Evolutionary conservation across 1,139 yeast species (phyloP).

Genomic region (Taphrina confusa): DNA sequence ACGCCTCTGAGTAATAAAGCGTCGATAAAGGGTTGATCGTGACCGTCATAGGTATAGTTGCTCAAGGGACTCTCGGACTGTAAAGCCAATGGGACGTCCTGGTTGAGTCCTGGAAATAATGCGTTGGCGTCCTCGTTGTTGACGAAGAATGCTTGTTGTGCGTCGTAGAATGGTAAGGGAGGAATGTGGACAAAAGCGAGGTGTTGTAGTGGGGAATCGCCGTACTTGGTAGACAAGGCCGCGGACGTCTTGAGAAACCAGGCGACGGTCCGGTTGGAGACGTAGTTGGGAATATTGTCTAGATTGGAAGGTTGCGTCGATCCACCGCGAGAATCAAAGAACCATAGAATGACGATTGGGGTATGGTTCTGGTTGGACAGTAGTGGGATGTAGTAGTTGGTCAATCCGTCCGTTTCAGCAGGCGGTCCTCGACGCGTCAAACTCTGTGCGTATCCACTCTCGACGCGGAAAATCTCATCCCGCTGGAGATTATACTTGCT

Average conservation of each 20-base stretch:
- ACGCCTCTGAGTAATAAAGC: not conserved
- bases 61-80: constrained; percentile 1
- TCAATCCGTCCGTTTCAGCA: not conserved
- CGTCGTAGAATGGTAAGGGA: constrained; percentile 7
- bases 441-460: not conserved
- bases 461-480: not conserved
- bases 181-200: constrained; percentile 19
- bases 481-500: constrained; percentile 10
- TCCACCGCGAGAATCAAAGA: constrained; percentile 11
- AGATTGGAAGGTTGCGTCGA: not conserved
- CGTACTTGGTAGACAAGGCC: not conserved
- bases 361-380: not conserved
- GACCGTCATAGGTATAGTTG: not conserved
- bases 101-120: constrained; percentile 1
- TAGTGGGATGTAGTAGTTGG: constrained; percentile 11
- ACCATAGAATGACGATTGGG: not conserved
- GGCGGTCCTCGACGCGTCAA: constrained; percentile 1
- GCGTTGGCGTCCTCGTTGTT: not conserved
- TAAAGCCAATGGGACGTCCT: not conserved
- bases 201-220: not conserved
- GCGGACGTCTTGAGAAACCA: not conserved
- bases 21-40: constrained; percentile 5
- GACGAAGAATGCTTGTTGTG: not conserved
- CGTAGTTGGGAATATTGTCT: constrained; percentile 6
- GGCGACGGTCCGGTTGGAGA: not conserved